phyloP scores from a whole-genome alignment of 2,329 filamentous ascomycete genomes.

The Venturia carpophila region DNA sequence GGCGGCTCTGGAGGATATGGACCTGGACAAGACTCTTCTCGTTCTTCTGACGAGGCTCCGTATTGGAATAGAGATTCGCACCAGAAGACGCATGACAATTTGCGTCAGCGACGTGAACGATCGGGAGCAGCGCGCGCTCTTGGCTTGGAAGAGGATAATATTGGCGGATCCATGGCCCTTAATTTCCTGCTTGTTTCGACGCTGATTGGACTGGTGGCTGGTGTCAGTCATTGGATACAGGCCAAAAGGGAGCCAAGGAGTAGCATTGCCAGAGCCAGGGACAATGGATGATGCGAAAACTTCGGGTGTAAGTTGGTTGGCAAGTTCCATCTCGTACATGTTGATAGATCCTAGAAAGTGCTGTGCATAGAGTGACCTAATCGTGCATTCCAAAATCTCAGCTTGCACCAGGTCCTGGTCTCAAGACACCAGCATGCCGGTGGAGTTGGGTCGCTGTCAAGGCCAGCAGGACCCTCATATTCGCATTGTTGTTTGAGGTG shows the following conservation, averaged over 20 bases:
- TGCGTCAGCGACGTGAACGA: constrained; percentile 1
- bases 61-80: constrained; percentile 75
- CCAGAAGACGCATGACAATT: constrained; percentile 55
- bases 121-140: background rate
- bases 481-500: no score
- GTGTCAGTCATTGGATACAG: constrained; percentile 1
- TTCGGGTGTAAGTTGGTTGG: background rate
- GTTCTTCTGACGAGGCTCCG: constrained; percentile 45
- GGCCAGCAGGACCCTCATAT: no score
- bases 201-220: constrained; percentile 11
- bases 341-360: background rate
- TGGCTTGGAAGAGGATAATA: constrained; percentile 9
- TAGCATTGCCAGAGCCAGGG: background rate
- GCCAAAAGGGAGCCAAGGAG: background rate
- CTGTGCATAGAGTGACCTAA: no score
- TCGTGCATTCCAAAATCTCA: no score
- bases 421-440: no score
- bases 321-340: background rate
- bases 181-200: constrained; percentile 17
- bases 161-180: constrained; percentile 10
- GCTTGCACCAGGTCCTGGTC: no score
- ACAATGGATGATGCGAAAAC: background rate
- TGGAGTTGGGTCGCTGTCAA: no score
- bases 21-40: background rate
- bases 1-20: constrained; percentile 21